phyloP scores from a whole-genome alignment of 2,329 filamentous ascomycete species.

The Diaporthe destruens region DNA sequence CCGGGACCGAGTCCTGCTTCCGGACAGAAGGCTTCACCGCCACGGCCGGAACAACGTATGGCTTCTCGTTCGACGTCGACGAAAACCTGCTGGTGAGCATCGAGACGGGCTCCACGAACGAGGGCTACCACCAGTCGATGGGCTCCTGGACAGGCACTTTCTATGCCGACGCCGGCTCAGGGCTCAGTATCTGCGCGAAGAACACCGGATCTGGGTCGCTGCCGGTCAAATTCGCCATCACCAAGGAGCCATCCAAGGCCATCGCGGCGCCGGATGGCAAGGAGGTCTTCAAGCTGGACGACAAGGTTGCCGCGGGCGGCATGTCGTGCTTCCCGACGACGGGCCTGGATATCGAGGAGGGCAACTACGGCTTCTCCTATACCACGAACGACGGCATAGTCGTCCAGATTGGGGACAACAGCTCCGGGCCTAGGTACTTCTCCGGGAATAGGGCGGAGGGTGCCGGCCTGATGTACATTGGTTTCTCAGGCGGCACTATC shows the following conservation, averaged over 20 bases:
- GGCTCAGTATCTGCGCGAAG: constrained; percentile 6
- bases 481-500: constrained; percentile 9
- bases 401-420: constrained; percentile 8
- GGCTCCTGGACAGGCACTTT: constrained; percentile 13
- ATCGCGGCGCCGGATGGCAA: neutral
- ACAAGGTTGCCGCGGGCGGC: neutral
- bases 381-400: constrained; percentile 6
- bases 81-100: constrained; percentile 6
- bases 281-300: constrained; percentile 21
- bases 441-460: constrained; percentile 6
- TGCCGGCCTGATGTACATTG: constrained; percentile 17
- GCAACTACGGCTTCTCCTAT: constrained; percentile 22
- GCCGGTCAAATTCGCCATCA: constrained; percentile 23
- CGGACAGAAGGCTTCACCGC: neutral
- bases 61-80: constrained; percentile 26
- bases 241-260: constrained; percentile 16
- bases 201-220: neutral
- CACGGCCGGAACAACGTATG: constrained; percentile 11
- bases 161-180: neutral
- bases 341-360: neutral
- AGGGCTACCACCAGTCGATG: constrained; percentile 27
- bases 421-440: constrained; percentile 27
- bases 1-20: neutral
- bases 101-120: constrained; percentile 4
- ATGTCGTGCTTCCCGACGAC: constrained; percentile 26